Base-by-base conservation (phyloP, 2,329 filamentous ascomycete species). In the Nothomitra cinnamomea region DNA sequence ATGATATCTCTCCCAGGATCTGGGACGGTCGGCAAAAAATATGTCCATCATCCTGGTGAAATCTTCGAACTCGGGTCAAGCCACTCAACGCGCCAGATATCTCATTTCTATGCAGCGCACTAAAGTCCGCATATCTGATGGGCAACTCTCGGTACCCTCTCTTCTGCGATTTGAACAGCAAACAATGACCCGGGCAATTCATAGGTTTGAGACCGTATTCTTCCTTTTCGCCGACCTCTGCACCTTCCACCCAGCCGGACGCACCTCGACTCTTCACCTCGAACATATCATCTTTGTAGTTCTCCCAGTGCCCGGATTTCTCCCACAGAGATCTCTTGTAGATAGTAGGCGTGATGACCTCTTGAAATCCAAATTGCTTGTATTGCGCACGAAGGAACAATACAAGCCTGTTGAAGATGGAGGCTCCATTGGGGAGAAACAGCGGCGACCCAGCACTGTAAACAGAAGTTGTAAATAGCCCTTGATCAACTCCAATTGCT, bases 211-310 rank as follows among this genome's bases (percentile, higher is more conserved):
- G 70, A 17, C 85, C 86, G 66, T 86, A 94, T 57, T 85, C 83
- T 58, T 82, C 80, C 57, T 84, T 79, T 56, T 81, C 77, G 19
- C 71, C 73, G 6, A 66, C 58, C 56, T 78, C 72, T 1, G 65
- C 65, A 4, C 67, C 67, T 35, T 69, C 62, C n/a, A 58, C 63
- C 47, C 69, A 63, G 2, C 69, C 70, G 21, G 63, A 69, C 35
- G 70, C 68, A n/a, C 71, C 72, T 15, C 74, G 71, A 1, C 73
- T 74, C 21, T 70, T 79, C 25, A 94, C 87, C 53, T 84, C 82
- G 67, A 89, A 94, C 88, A 94, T 94, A 63, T 94, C 87, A 62
- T 94, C 83, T 56, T 85, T 82, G 69, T 94, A 94, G 65, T 94
- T 94, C 54, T 90, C 82, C 73, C 89, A 80, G 60, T 94, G 87